Evolutionary conservation across 2,329 filamentous ascomycete genomes (phyloP).

Genomic region (Zymoseptoria tritici): DNA sequence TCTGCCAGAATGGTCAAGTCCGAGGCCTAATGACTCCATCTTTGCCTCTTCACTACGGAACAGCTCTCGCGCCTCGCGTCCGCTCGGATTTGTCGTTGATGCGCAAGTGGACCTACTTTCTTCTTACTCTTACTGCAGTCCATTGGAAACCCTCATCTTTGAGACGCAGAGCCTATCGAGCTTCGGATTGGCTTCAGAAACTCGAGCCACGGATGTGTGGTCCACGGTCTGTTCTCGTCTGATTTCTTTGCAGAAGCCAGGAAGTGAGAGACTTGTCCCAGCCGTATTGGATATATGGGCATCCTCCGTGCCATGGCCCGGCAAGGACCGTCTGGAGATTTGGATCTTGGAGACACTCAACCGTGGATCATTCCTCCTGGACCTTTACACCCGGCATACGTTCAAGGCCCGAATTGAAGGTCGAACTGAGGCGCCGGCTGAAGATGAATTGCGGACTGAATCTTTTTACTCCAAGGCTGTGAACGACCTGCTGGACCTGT

Average conservation of each 20-base stretch:
- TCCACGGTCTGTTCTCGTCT: conserved; percentile 77
- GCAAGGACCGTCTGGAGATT: conserved; percentile 81
- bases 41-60: conserved; percentile 50
- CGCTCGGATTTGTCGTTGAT: conserved; percentile 23
- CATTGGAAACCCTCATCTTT: conserved; percentile 24
- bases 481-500: conserved; percentile 70
- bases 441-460: conserved; percentile 74
- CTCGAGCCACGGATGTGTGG: conserved; percentile 79
- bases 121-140: conserved; percentile 18
- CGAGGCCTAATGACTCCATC: conserved; percentile 80
- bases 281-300: conserved; percentile 84
- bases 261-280: conserved; percentile 71
- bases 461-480: conserved; percentile 83
- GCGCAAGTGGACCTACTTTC: conserved; percentile 21
- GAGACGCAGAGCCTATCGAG: conserved; percentile 36
- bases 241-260: conserved; percentile 67
- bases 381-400: conserved; percentile 70
- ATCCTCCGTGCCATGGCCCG: conserved; percentile 79
- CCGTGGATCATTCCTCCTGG: conserved; percentile 83
- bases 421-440: conserved; percentile 59
- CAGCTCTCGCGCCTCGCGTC: conserved; percentile 33
- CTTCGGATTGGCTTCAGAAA: conserved; percentile 48
- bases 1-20: conserved; percentile 67
- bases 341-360: conserved; percentile 93
- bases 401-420: conserved; percentile 62